Evolutionary conservation across 176 grass and related monocot genomes (phyloP), one percentile per base, ranked within the genome.

Genomic region (Alloteropsis semialata): DNA sequence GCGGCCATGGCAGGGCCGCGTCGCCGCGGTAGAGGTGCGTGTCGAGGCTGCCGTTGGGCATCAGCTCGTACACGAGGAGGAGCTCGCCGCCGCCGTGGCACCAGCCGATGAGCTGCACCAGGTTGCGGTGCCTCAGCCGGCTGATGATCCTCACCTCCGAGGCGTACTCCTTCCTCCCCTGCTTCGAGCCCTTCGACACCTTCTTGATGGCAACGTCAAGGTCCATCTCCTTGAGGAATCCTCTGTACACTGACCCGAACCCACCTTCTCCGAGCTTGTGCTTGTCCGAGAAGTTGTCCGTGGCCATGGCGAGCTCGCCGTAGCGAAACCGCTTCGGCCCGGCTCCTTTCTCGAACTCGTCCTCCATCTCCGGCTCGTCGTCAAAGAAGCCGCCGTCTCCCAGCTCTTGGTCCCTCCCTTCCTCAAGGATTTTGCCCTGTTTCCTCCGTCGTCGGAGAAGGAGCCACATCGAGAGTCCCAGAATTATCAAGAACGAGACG

Each of bases 91-190:
- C 50, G 21, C 77, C 83, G 1, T 96, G 90, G 86, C 94, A 96
- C 90, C 91, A 96, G 12, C 94, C 90, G 11, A 89, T 73, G 71
- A 96, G 83, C 70, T 91, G 88, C 44, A 96, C 91, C 0, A 93
- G 74, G 74, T 93, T 88, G 3, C 88, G 91, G 46, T 90, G 91
- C 43, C 91, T 11, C 3, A 93, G 78, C 5, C 82, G 85, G 91
- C 87, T 90, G 28, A 95, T 95, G 69, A 90, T 92, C 16, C 42
- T 56, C 67, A 92, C 87, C 87, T 95, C 93, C 0, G 87, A 60
- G 18, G 81, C 57, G 22, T 67, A 92, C 87, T 90, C 93, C 17
- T 92, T 92, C 38, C 27, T 79, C 44, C 93, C 93, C 58, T 95
- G 90, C 22, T 84, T 83, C 0, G 68, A 82, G 1, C 72, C 9